Evolutionary conservation across 805 yeast genomes (phyloP).

Genomic region (Kazachstania psychrophila): DNA sequence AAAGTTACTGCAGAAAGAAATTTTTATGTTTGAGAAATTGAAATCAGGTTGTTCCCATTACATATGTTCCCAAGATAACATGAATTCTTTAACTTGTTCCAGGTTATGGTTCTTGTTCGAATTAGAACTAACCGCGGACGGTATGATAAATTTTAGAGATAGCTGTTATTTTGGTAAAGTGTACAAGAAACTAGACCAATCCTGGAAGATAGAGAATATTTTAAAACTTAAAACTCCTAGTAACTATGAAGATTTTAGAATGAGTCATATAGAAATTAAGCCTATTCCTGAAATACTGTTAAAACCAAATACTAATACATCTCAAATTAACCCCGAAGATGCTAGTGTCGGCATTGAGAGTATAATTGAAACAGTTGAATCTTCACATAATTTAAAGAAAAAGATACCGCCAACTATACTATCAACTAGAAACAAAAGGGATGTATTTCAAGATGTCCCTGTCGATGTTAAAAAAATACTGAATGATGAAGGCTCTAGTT

Average conservation of each 20-base stretch:
- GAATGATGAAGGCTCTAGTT: constrained; percentile 1
- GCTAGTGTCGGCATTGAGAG: constrained; percentile 9
- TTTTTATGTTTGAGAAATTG: constrained; percentile 12
- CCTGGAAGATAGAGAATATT: constrained; percentile 17
- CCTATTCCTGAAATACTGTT: constrained; percentile 6
- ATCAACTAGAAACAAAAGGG: constrained; percentile 12
- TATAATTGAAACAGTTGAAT: constrained; percentile 7
- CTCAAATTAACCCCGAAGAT: too few species aligned
- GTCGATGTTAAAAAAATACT: constrained; percentile 10
- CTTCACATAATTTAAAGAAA: not conserved
- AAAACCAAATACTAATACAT: too few species aligned
- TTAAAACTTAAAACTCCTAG: constrained; percentile 6
- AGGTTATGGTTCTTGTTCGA: constrained; percentile 28
- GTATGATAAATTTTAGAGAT: constrained; percentile 21
- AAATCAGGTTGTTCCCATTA: constrained; percentile 12
- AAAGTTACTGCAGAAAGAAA: constrained; percentile 15
- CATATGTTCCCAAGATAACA: constrained; percentile 13
- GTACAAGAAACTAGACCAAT: constrained; percentile 15
- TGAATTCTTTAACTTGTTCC: constrained; percentile 7
- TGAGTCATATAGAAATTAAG: constrained; percentile 9
- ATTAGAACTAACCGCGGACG: constrained; percentile 23
- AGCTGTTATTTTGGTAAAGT: constrained; percentile 20
- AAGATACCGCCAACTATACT: constrained; percentile 15
- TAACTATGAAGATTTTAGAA: constrained; percentile 7
- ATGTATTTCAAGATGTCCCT: constrained; percentile 14